Evolutionary conservation across 768 basidiomycete species (phyloP).

Genomic region (Lentinula raphanica): DNA sequence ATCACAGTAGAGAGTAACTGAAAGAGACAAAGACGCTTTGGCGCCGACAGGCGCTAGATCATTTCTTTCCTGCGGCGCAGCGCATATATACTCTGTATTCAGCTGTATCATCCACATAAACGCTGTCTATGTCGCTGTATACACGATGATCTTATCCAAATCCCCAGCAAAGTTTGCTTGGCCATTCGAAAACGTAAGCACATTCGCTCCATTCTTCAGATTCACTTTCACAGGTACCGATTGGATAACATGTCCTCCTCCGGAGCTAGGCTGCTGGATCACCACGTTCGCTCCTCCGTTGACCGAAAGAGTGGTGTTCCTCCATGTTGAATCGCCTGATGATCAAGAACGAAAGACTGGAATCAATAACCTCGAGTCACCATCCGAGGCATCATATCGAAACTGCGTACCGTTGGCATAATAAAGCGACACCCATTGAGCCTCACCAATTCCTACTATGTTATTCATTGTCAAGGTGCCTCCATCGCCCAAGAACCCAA

Average conservation of each 20-base stretch:
- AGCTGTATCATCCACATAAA: too few relatives aligned
- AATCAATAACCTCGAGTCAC: neutral
- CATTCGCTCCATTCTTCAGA: slow-evolving; percentile 45
- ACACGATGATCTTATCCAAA: slow-evolving; percentile 58
- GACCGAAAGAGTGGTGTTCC: slow-evolving; percentile 59
- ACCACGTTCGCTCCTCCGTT: slow-evolving; percentile 50
- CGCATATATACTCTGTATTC: too few relatives aligned
- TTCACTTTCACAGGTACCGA: slow-evolving; percentile 52
- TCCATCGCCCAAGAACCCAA: slow-evolving; percentile 52
- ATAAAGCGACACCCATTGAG: slow-evolving; percentile 59
- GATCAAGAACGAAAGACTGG: neutral
- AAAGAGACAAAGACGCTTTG: too few relatives aligned
- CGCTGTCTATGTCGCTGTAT: slow-evolving; percentile 24
- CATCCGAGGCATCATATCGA: neutral
- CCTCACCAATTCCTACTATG: slow-evolving; percentile 46
- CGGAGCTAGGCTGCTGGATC: slow-evolving; percentile 55
- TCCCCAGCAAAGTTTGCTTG: slow-evolving; percentile 56
- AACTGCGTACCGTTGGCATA: slow-evolving; percentile 43
- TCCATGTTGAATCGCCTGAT: slow-evolving; percentile 48
- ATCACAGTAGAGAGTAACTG: too few relatives aligned
- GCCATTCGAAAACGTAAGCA: slow-evolving; percentile 42
- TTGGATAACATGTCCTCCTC: slow-evolving; percentile 46
- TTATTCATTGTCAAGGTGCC: slow-evolving; percentile 53
- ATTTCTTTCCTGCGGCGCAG: too few relatives aligned
- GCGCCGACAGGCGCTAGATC: too few relatives aligned